Conservation (phyloP, 208 protist genomes). For the Trypanosoma grayi region DNA sequence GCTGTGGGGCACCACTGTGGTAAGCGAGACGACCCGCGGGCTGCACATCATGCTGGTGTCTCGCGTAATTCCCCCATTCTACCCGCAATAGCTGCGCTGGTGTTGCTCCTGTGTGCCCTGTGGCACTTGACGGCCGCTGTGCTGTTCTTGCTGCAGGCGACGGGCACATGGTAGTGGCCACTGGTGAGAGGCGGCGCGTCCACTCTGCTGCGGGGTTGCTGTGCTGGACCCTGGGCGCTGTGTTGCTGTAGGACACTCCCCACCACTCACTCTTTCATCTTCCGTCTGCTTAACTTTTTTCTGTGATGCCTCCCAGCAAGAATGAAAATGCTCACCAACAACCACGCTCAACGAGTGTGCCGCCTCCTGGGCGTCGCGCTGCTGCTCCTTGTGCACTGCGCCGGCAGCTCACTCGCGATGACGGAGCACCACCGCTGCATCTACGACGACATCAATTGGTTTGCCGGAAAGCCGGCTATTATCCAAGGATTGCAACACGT, state of each 20-base stretch:
- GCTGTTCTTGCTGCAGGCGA: background rate
- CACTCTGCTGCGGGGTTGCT: background rate
- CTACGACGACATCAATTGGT: too few species aligned
- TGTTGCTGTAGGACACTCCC: too few species aligned
- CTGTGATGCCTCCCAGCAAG: background rate
- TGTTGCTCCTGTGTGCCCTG: constrained; percentile 15
- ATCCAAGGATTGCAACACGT: too few species aligned
- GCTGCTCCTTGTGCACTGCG: too few species aligned
- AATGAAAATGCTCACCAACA: background rate
- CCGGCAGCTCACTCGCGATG: too few species aligned
- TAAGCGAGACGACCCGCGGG: background rate
- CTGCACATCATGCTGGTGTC: constrained; percentile 7
- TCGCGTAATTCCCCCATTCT: constrained; percentile 38
- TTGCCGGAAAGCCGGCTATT: too few species aligned
- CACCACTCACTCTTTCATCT: too few species aligned
- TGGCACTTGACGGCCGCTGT: constrained; percentile 15
- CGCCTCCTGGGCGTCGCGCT: constrained; percentile 27
- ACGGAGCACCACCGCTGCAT: too few species aligned
- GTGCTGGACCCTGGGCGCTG: background rate
- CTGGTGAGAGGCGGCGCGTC: background rate
- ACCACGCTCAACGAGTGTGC: constrained; percentile 35
- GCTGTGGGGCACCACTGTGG: constrained; percentile 32
- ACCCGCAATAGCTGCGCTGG: constrained; percentile 29
- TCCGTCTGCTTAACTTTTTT: background rate
- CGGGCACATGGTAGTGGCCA: background rate